Conservation (phyloP, 768 basidiomycete genomes). For the Trametes maxima region DNA sequence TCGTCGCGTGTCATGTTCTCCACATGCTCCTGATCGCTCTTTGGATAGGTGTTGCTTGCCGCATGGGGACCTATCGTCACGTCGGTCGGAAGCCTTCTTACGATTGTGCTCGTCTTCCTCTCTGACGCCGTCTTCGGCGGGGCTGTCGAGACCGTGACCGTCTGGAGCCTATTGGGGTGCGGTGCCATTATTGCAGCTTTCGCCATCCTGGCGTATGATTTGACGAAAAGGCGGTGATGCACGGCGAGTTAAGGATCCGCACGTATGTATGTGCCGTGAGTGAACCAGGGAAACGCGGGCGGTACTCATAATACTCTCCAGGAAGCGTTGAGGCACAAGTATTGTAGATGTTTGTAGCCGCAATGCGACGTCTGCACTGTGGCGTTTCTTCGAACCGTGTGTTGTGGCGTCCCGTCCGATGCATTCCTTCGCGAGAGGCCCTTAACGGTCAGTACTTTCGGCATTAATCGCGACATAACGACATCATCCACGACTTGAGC, state of each 20-base stretch:
- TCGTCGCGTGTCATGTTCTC: background rate
- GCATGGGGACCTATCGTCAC: constrained; percentile 87
- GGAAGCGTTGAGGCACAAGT: background rate
- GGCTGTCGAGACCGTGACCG: constrained; percentile 59
- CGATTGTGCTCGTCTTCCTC: constrained; percentile 85
- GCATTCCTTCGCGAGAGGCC: too few species aligned
- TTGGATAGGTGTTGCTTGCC: constrained; percentile 69
- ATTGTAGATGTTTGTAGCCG: background rate
- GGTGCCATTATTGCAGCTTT: constrained; percentile 83
- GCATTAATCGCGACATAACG: background rate
- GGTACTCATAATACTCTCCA: background rate
- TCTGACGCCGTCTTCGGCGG: constrained; percentile 77
- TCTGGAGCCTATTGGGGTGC: constrained; percentile 77
- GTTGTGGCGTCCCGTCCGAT: background rate
- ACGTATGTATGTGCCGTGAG: background rate
- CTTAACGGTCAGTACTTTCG: background rate
- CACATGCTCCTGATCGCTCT: background rate
- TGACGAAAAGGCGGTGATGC: constrained; percentile 35
- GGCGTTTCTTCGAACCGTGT: background rate
- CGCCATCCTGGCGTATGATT: constrained; percentile 74
- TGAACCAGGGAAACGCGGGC: background rate
- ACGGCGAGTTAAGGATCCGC: background rate
- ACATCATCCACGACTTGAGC: background rate
- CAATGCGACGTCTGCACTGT: background rate
- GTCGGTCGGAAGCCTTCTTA: constrained; percentile 91